Evolutionary conservation across 176 grass and related monocot genomes (phyloP).

Genomic region (Zoysia japonica): DNA sequence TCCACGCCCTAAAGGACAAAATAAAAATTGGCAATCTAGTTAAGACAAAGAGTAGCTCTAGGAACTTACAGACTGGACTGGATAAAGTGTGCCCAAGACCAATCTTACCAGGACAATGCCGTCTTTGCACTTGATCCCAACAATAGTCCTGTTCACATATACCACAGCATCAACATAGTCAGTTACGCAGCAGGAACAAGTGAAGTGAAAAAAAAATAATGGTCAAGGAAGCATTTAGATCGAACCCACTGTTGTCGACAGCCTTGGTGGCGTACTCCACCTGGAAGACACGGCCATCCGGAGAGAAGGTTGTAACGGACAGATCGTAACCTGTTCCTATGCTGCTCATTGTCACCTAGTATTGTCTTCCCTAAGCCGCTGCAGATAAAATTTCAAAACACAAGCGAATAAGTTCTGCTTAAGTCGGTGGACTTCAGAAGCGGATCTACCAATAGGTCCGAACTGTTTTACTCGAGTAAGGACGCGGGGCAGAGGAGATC

Average conservation of each 20-base stretch:
- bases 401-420: background rate
- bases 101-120: conserved; percentile 69
- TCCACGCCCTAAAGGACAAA: conserved; percentile 46
- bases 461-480: too few species aligned
- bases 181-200: background rate
- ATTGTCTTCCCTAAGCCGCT: background rate
- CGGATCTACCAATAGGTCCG: background rate
- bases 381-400: background rate
- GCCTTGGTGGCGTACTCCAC: conserved; percentile 85
- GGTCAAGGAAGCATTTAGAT: background rate
- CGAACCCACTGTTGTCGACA: conserved; percentile 86
- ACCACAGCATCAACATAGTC: conserved; percentile 17
- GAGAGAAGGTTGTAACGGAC: conserved; percentile 88
- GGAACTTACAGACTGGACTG: background rate
- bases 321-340: conserved; percentile 90
- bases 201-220: background rate
- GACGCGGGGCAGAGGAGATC: background rate
- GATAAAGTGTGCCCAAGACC: background rate
- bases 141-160: conserved; percentile 53
- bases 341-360: conserved; percentile 62
- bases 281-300: conserved; percentile 79
- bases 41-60: background rate
- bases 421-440: background rate
- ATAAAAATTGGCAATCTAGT: background rate
- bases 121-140: conserved; percentile 95